A percentile compares a stretch with the other conserved stretches of the same genome.
Conservation (phyloP, 768 basidiomycete genomes). For the Phanerochaete sordida region DNA sequence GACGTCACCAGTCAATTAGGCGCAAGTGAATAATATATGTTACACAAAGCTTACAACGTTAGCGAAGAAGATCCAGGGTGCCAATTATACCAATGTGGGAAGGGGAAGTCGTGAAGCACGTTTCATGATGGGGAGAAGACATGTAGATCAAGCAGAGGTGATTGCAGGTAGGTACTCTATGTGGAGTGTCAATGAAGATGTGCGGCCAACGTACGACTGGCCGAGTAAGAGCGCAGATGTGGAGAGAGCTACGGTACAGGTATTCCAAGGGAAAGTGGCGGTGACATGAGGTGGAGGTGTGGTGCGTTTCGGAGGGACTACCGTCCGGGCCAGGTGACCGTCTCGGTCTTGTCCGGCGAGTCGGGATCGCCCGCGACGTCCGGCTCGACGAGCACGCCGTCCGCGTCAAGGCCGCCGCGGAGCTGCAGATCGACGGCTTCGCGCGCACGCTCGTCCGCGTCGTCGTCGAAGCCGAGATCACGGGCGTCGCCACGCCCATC, state of each 20-base stretch:
- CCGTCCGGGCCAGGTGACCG: conserved; percentile 44
- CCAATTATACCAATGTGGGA: neutral
- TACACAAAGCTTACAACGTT: too few species aligned
- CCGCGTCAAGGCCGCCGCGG: conserved; percentile 33
- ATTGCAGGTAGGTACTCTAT: neutral
- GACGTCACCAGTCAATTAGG: too few species aligned
- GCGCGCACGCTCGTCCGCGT: neutral
- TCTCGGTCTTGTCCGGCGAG: conserved; percentile 43
- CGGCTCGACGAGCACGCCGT: conserved; percentile 33
- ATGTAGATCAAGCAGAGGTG: neutral
- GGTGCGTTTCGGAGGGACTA: conserved; percentile 12
- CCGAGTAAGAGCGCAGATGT: too few species aligned
- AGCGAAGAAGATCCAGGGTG: too few species aligned
- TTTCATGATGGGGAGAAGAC: too few species aligned
- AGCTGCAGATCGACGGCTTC: neutral
- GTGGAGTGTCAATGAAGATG: neutral
- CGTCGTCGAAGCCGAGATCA: neutral
- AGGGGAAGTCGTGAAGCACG: neutral
- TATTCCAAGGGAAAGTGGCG: neutral
- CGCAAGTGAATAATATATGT: too few species aligned
- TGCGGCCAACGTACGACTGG: neutral
- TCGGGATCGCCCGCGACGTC: conserved; percentile 32
- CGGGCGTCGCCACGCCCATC: neutral
- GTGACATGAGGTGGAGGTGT: neutral
- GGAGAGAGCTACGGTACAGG: too few species aligned